These are phyloP conservation scores for Colletotrichum nymphaeae DNA, from an alignment of 2,329 filamentous ascomycete species.

Conservation along the genomic window DNA sequence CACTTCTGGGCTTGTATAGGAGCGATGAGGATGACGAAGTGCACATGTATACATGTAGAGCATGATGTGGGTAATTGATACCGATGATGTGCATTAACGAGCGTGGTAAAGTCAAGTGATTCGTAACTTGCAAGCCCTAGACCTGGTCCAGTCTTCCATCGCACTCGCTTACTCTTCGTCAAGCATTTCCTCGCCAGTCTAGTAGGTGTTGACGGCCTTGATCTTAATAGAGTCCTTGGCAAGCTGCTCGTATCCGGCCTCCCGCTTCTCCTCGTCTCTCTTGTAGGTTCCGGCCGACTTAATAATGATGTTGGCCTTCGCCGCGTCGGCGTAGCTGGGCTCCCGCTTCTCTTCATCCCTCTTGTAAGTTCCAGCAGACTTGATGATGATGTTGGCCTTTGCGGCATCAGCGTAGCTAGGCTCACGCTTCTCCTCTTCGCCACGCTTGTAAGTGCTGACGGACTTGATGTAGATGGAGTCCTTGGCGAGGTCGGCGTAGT, in stretches of 20 bases:
- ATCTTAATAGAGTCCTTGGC: background rate
- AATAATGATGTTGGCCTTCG: background rate
- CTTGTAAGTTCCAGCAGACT: conserved; percentile 17
- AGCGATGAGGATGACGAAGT: background rate
- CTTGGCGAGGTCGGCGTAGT: conserved; percentile 8
- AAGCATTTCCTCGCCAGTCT: background rate
- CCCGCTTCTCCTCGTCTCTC: background rate
- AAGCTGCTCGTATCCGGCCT: background rate
- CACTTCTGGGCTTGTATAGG: background rate
- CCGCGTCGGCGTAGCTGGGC: background rate
- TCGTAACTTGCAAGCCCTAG: no score
- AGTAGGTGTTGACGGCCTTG: background rate
- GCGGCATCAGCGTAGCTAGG: background rate
- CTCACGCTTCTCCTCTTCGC: background rate
- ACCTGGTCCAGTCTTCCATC: no score
- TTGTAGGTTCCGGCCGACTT: conserved; percentile 5
- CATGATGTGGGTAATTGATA: no score
- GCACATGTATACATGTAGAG: background rate
- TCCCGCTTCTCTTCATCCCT: conserved; percentile 10
- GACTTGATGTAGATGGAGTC: conserved; percentile 13
- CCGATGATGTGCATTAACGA: background rate
- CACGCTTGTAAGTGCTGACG: background rate
- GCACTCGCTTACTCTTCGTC: background rate
- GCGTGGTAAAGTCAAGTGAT: background rate
- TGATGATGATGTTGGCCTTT: conserved; percentile 19